phyloP scores from a whole-genome alignment of 2,329 filamentous ascomycete genomes.

The Myrmaecium sp. region DNA sequence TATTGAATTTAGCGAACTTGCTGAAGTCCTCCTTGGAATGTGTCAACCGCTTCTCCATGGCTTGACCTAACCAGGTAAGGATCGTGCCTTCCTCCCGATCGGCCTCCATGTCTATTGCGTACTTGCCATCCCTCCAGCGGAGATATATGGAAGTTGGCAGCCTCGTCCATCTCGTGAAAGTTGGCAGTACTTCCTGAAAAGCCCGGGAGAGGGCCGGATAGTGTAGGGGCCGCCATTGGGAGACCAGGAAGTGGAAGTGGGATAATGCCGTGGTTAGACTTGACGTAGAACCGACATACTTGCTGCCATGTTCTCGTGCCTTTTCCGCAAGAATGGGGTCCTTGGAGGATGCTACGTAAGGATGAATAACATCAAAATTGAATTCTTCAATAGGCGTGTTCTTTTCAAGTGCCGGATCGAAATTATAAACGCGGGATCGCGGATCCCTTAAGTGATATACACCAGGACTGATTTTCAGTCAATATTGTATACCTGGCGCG shows the following conservation, averaged over 20 bases:
- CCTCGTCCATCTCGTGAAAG: constrained; percentile 56
- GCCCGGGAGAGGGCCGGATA: constrained; percentile 46
- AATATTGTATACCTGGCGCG: too few species aligned
- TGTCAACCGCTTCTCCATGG: constrained; percentile 90
- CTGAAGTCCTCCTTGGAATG: constrained; percentile 70
- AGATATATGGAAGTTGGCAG: constrained; percentile 69
- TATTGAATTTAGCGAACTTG: constrained; percentile 53
- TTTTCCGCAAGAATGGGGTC: constrained; percentile 56
- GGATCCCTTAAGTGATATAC: constrained; percentile 85
- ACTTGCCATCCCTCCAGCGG: constrained; percentile 65
- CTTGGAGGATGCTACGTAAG: constrained; percentile 82
- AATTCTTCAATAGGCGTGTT: constrained; percentile 93
- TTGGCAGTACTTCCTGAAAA: constrained; percentile 43
- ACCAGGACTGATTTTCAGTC: constrained; percentile 36
- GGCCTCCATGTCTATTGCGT: constrained; percentile 92
- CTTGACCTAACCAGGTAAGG: constrained; percentile 81
- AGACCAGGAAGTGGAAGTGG: constrained; percentile 88
- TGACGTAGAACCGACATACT: constrained; percentile 87
- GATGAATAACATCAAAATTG: constrained; percentile 70
- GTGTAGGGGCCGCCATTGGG: constrained; percentile 61
- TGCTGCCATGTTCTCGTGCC: constrained; percentile 49
- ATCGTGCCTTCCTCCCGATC: constrained; percentile 83
- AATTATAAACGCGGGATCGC: constrained; percentile 80
- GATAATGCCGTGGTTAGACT: constrained; percentile 81
- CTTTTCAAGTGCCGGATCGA: constrained; percentile 80